Percentiles rank a stretch among this genome's conserved stretches.
Evolutionary conservation across 768 basidiomycete species (phyloP).

Genomic region (Multifurca ochricompacta): DNA sequence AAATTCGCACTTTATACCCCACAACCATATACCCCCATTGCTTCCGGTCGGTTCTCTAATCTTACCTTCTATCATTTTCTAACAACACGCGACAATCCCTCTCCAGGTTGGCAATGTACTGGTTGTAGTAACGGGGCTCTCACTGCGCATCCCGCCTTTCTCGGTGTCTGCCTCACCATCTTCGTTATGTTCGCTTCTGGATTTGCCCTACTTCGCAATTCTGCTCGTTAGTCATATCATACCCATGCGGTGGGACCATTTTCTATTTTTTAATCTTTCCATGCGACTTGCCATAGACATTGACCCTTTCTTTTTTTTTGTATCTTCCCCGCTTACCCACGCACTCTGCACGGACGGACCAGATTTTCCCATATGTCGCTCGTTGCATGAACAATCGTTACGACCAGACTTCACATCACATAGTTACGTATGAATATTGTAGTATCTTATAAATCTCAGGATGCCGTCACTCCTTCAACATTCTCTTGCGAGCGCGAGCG

Average conservation of each 20-base stretch:
- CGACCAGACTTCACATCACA: conserved; percentile 1
- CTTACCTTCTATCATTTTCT: neutral
- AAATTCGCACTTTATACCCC: conserved; percentile 84
- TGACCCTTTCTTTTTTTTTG: neutral
- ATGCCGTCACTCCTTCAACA: neutral
- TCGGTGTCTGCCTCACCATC: conserved; percentile 47
- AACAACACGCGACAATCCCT: neutral
- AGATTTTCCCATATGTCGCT: neutral
- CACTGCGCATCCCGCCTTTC: conserved; percentile 44
- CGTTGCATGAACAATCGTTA: conserved; percentile 7
- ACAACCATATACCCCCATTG: conserved; percentile 56
- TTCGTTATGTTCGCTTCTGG: conserved; percentile 64
- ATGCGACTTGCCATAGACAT: conserved; percentile 2
- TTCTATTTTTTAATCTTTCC: neutral
- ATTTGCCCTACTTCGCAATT: conserved; percentile 43
- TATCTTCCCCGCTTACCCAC: neutral
- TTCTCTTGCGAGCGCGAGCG: no score
- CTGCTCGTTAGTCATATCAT: conserved; percentile 19
- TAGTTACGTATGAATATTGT: conserved; percentile 5
- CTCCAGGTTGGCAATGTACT: conserved; percentile 48
- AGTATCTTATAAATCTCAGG: conserved; percentile 6
- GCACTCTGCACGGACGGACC: conserved; percentile 4
- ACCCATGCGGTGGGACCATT: conserved; percentile 3
- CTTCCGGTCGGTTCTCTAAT: conserved; percentile 36
- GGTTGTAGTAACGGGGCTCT: conserved; percentile 40